phyloP scores from a whole-genome alignment of 345 rosid species.

The Turnera subulata region DNA sequence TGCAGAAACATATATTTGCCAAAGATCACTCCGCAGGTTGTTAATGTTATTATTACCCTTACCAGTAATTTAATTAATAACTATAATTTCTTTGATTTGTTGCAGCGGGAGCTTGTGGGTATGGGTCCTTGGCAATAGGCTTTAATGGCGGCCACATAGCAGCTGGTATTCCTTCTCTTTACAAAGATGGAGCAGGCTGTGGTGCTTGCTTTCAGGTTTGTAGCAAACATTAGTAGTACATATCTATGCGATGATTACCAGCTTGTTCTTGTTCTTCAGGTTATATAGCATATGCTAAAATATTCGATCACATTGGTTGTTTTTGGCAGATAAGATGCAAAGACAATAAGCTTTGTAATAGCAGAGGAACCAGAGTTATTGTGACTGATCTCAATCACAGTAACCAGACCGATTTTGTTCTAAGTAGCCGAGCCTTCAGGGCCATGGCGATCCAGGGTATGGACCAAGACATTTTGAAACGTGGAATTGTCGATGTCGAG shows the following conservation, averaged over 20 bases:
- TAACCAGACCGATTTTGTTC: slow-evolving; percentile 70
- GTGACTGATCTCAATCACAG: slow-evolving; percentile 59
- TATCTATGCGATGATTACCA: too few relatives aligned
- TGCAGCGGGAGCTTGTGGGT: slow-evolving; percentile 95
- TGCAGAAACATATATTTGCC: too few relatives aligned
- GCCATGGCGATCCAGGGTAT: slow-evolving; percentile 71
- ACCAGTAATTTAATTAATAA: slow-evolving; percentile 6
- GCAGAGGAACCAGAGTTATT: slow-evolving; percentile 60
- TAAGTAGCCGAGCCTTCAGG: slow-evolving; percentile 74
- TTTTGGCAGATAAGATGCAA: slow-evolving; percentile 71
- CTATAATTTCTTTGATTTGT: slow-evolving; percentile 7
- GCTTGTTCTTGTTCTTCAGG: too few relatives aligned
- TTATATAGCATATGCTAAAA: too few relatives aligned
- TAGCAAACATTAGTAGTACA: too few relatives aligned
- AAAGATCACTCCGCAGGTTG: too few relatives aligned
- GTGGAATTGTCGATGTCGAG: slow-evolving; percentile 58
- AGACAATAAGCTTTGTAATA: slow-evolving; percentile 46
- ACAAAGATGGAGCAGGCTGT: slow-evolving; percentile 82
- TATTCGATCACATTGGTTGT: too few relatives aligned
- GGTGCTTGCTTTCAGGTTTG: slow-evolving; percentile 95
- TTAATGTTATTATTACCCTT: too few relatives aligned
- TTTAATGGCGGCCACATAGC: slow-evolving; percentile 73
- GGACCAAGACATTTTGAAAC: slow-evolving; percentile 45
- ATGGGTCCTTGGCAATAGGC: slow-evolving; percentile 62
- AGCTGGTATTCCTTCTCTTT: slow-evolving; percentile 61